Percentiles rank a stretch among this genome's conserved stretches.
phyloP scores from a whole-genome alignment of 805 yeast genomes.

The Yarrowia hollandica region DNA sequence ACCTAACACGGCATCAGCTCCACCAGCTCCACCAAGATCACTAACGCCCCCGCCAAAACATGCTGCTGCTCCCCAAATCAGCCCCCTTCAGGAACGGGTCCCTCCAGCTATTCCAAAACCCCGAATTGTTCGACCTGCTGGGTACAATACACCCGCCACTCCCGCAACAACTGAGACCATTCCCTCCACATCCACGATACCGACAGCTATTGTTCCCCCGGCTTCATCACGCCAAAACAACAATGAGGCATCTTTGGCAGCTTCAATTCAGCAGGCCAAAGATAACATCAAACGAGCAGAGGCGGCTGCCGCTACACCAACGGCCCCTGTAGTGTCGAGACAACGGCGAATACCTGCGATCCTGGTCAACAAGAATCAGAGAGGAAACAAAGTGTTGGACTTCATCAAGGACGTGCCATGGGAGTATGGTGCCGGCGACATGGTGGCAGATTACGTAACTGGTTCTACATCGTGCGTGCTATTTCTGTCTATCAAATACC shows the following conservation, averaged over 20 bases:
- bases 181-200: not conserved
- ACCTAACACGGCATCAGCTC: not conserved
- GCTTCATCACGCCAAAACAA: not conserved
- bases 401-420: constrained; percentile 32
- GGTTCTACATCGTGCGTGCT: constrained; percentile 40
- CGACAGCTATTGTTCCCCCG: not conserved
- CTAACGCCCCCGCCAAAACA: constrained; percentile 7
- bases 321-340: constrained; percentile 9
- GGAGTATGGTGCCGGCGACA: constrained; percentile 31
- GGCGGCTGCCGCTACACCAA: constrained; percentile 6
- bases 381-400: constrained; percentile 37
- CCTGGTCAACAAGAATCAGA: constrained; percentile 32
- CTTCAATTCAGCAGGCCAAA: not conserved
- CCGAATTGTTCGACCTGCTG: constrained; percentile 21
- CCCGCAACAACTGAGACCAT: not conserved
- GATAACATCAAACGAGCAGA: constrained; percentile 5
- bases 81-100: constrained; percentile 12
- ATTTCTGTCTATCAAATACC: constrained; percentile 40
- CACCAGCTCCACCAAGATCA: not conserved
- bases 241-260: constrained; percentile 2
- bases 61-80: not conserved
- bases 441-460: constrained; percentile 42
- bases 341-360: constrained; percentile 5
- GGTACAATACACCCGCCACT: not conserved
- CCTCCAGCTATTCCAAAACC: constrained; percentile 17